Evolutionary conservation across 768 basidiomycete species (phyloP).

Genomic region (Nevesoporus exiguus): DNA sequence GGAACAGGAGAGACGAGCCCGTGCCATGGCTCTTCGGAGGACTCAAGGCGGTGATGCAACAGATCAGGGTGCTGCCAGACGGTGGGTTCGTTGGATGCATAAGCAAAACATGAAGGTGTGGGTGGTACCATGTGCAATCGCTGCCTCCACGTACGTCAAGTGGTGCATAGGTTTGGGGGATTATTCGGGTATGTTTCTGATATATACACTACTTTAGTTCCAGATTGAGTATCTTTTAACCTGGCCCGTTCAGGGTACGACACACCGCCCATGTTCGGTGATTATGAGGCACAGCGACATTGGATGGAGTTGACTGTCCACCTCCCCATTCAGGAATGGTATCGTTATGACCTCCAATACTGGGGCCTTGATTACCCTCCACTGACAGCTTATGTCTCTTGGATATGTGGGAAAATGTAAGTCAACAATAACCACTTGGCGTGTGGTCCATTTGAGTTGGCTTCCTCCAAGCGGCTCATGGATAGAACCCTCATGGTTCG

Average conservation of each 20-base stretch:
- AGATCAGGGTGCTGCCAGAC: slow-evolving; percentile 45
- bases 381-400: slow-evolving; percentile 85
- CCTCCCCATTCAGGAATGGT: slow-evolving; percentile 76
- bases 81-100: slow-evolving; percentile 83
- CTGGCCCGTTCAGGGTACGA: slow-evolving; percentile 45
- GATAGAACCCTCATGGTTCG: slow-evolving; percentile 65
- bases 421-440: slow-evolving; percentile 27
- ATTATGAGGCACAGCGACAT: slow-evolving; percentile 91
- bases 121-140: slow-evolving; percentile 56
- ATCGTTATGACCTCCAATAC: slow-evolving; percentile 81
- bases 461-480: slow-evolving; percentile 41
- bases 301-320: slow-evolving; percentile 93
- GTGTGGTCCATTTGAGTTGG: slow-evolving; percentile 2
- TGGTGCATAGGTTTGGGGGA: slow-evolving; percentile 69
- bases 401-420: slow-evolving; percentile 75
- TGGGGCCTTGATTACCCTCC: slow-evolving; percentile 98
- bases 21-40: slow-evolving; percentile 13
- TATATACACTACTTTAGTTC: neutral
- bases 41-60: slow-evolving; percentile 13
- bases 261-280: slow-evolving; percentile 83
- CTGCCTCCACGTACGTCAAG: slow-evolving; percentile 56
- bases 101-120: slow-evolving; percentile 55
- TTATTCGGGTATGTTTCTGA: slow-evolving; percentile 69
- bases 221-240: neutral
- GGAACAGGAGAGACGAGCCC: slow-evolving; percentile 30